Evolutionary conservation across 2,329 filamentous ascomycete species (phyloP), one percentile per base, ranked within the genome.

Genomic region (Arachnopeziza araneosa): DNA sequence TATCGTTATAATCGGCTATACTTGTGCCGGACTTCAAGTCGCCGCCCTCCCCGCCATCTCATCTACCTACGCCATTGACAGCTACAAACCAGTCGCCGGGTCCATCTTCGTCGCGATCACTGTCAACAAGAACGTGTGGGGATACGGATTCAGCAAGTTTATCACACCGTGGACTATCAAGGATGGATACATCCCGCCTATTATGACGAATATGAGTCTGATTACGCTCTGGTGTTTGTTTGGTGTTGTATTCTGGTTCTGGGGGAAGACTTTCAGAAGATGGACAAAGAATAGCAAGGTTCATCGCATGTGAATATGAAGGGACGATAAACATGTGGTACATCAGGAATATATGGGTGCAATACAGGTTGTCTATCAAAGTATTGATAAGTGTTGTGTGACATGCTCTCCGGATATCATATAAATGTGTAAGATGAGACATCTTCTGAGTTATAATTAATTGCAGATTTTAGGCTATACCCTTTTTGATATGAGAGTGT

Each of bases 101-200:
- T 79, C 77, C 2, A 73, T 87, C 54, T 83, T 87, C 68, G 83
- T 86, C 0, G 76, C 79, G 8, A 80, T 85, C 64, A 87, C 83
- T 0, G 82, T 87, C 52, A 84, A 85, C 67, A 87, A 87, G 74
- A 86, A 86, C 59, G 58, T 86, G 0, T 85, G 82, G 81, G 83
- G 84, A 0, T 86, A 85, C 68, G 83, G 83, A 0, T 81, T 86
- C 64, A 74, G 74, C 55, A 80, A 82, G 58, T 83, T 82, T 63
- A 79, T 83, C 60, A 83, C 79, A 0, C 72, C 75, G 0, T 85
- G 82, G 82, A 75, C 76, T 14, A 73, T 73, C 23, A 70, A 77
- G 63, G 70, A 60, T 49, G 82, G 82, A 32, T 84, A 81, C 65
- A 75, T 85, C 21, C 72, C 76, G 5, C 82, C 82, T 0, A 84